Base-by-base conservation (phyloP, 441 rosid species). In the Rhodomyrtus psidioides region DNA sequence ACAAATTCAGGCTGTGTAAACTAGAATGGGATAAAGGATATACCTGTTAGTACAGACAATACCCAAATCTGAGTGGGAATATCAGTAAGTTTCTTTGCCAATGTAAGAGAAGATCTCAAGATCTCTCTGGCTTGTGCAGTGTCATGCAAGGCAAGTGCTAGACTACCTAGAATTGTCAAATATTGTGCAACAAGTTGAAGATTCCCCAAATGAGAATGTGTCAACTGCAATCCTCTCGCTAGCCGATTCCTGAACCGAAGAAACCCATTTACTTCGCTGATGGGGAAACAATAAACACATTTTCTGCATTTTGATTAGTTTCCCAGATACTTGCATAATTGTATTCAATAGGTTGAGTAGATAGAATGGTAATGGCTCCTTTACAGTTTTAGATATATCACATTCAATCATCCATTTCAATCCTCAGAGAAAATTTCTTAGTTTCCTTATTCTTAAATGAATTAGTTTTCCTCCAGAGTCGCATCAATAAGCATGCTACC, bases 41-140 rank as follows among this genome's bases (percentile, higher is more conserved):
- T 89, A 97, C 99, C 96, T 87, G 99, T 89, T 88, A 97, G 89
- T 87, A 95, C 95, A 85, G 98, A 94, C 83, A 97, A 90, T 88
- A 95, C 98, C 98, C 99, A 96, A 84, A 95, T 94, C 92, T 97
- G 99, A 88, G 99, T 95, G 23, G 99, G 98, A 84, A 96, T 88
- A 91, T 96, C 99, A 86, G 88, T 92, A 84, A 96, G 97, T 89
- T 96, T 96, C 92, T 95, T 96, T 62, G 99, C 96, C 88, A 96
- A 88, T 30, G 99, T 94, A 83, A 96, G 97, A 56, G 98, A 90
- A 83, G 99, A 97, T 89, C 97, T 93, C 88, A 97, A 89, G 88
- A 97, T 97, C 93, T 96, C 99, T 91, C 98, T 93, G 53, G 98
- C 98, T 90, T 97, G 99, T 49, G 88, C 93, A 5, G 98, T 92